These are phyloP conservation scores for Pseudocercospora macadamiae DNA, from an alignment of 2,329 filamentous ascomycete species.

Conservation along the genomic window DNA sequence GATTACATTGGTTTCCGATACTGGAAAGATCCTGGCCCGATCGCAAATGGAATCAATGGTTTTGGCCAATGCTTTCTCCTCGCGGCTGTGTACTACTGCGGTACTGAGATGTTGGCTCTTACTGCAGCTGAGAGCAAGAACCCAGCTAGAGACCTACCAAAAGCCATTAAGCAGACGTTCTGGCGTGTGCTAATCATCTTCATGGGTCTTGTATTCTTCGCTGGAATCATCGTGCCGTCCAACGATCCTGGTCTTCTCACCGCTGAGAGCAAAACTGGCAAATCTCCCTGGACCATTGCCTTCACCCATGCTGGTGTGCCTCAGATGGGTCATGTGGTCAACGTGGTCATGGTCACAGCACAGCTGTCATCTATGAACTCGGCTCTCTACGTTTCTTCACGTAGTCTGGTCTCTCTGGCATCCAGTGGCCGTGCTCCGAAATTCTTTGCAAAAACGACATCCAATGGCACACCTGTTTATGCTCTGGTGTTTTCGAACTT, in stretches of 20 bases:
- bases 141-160: constrained; percentile 13
- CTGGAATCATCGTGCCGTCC: constrained; percentile 17
- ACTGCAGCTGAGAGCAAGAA: constrained; percentile 17
- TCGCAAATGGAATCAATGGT: constrained; percentile 20
- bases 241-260: constrained; percentile 18
- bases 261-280: constrained; percentile 16
- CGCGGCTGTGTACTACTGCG: constrained; percentile 20
- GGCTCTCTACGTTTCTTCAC: constrained; percentile 15
- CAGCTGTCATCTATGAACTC: constrained; percentile 16
- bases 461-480: constrained; percentile 15
- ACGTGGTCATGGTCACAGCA: constrained; percentile 13
- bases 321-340: constrained; percentile 21
- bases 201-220: constrained; percentile 22
- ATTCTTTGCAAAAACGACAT: constrained; percentile 14
- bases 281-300: constrained; percentile 20
- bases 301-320: constrained; percentile 16
- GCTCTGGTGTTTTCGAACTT: constrained; percentile 15
- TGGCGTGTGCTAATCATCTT: constrained; percentile 17
- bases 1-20: constrained; percentile 22
- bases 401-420: constrained; percentile 15
- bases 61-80: constrained; percentile 20
- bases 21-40: constrained; percentile 14
- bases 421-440: constrained; percentile 16
- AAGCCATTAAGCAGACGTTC: constrained; percentile 19
- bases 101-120: constrained; percentile 19